Evolutionary conservation across 768 basidiomycete species (phyloP).

Genomic region (Tulasnella sp.): DNA sequence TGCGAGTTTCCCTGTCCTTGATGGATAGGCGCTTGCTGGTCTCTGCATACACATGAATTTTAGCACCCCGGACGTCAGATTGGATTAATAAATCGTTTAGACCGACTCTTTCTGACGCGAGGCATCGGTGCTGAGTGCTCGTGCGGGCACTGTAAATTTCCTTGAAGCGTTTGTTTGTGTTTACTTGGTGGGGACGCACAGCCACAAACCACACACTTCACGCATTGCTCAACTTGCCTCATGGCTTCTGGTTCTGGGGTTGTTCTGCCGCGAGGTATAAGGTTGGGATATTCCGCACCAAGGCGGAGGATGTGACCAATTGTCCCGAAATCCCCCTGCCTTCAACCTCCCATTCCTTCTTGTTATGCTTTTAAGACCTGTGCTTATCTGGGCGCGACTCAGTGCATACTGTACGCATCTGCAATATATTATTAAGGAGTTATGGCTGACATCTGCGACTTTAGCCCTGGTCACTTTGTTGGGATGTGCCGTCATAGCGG

Average conservation of each 20-base stretch:
- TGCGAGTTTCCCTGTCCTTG: conserved; percentile 59
- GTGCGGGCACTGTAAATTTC: conserved; percentile 5
- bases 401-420: background rate
- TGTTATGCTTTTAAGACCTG: background rate
- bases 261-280: background rate
- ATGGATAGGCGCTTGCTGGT: conserved; percentile 74
- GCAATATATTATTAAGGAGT: background rate
- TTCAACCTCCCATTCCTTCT: too few relatives aligned
- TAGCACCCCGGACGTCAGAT: background rate
- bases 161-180: background rate
- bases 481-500: background rate
- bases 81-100: background rate
- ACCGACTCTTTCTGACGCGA: conserved; percentile 57
- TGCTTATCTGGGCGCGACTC: conserved; percentile 3
- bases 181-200: background rate
- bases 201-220: conserved; percentile 4
- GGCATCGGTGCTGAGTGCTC: conserved; percentile 39
- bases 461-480: conserved; percentile 1
- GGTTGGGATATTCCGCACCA: background rate
- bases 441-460: background rate
- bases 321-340: too few relatives aligned
- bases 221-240: background rate
- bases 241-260: background rate
- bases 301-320: background rate
- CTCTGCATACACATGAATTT: conserved; percentile 36